A percentile compares a stretch with the other conserved stretches of the same genome.
Evolutionary conservation across 1,139 yeast genomes (phyloP).

Genomic region (Diutina siamensis): DNA sequence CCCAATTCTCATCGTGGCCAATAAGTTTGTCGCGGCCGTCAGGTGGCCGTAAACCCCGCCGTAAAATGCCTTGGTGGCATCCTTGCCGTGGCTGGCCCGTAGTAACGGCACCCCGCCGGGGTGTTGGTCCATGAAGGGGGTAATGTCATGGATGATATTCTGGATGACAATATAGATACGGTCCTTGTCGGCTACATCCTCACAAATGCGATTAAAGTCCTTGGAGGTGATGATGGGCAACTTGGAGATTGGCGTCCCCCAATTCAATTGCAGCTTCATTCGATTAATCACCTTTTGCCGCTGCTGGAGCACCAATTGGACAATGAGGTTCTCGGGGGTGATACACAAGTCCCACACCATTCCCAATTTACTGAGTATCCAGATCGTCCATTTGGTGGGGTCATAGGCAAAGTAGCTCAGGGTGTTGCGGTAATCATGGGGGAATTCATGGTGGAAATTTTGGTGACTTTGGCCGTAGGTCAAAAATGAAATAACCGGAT

Average conservation of each 20-base stretch:
- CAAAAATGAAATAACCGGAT: conserved; percentile 41
- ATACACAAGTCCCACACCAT: conserved; percentile 26
- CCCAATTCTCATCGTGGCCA: conserved; percentile 70
- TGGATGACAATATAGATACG: conserved; percentile 33
- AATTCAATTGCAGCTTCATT: conserved; percentile 49
- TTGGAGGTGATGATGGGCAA: conserved; percentile 42
- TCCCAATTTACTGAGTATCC: conserved; percentile 27
- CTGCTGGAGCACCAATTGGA: conserved; percentile 50
- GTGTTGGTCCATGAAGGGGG: conserved; percentile 62
- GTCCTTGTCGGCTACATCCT: conserved; percentile 25
- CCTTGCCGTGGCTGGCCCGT: conserved; percentile 55
- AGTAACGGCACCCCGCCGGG: conserved; percentile 61
- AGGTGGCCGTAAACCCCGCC: conserved; percentile 71
- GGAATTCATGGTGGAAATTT: conserved; percentile 67
- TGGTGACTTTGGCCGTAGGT: conserved; percentile 58
- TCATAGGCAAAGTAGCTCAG: conserved; percentile 43
- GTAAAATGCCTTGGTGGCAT: conserved; percentile 60
- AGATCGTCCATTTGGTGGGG: conserved; percentile 56
- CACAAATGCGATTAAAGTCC: conserved; percentile 35
- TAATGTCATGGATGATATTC: conserved; percentile 59
- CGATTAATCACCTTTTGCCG: conserved; percentile 51
- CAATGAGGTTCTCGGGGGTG: conserved; percentile 36
- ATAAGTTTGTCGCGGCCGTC: conserved; percentile 58
- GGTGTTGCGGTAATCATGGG: conserved; percentile 50
- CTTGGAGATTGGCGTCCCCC: conserved; percentile 70